A percentile compares a stretch with the other conserved stretches of the same genome.
phyloP scores from a whole-genome alignment of 1,284 basidiomycete species.

The Ustilago xerochloae region DNA sequence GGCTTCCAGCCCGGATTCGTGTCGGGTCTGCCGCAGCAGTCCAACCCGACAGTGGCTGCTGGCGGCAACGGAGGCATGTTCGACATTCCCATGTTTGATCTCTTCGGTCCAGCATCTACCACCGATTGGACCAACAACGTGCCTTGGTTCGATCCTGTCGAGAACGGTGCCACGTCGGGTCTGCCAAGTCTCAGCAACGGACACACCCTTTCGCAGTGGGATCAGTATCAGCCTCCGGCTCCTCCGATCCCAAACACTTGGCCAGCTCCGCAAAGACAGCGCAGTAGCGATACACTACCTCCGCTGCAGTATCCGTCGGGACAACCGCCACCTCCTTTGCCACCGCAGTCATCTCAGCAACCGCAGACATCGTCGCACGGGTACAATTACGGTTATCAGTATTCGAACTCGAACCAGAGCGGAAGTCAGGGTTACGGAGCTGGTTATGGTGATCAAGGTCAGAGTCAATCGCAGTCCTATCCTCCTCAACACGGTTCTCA shows the following conservation, averaged over 20 bases:
- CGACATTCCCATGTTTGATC: conserved; percentile 44
- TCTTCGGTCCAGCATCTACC: conserved; percentile 20
- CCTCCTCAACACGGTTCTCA: conserved; percentile 6
- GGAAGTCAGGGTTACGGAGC: too few relatives aligned
- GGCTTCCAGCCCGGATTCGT: conserved; percentile 18
- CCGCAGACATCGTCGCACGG: conserved; percentile 1
- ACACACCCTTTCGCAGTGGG: conserved; percentile 9
- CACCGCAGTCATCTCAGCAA: not conserved
- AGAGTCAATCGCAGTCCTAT: not conserved
- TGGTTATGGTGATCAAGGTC: conserved; percentile 6
- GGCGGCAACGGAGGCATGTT: conserved; percentile 39
- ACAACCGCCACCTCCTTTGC: conserved; percentile 4
- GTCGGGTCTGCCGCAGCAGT: conserved; percentile 16
- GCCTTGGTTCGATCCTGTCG: conserved; percentile 45
- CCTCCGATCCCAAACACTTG: conserved; percentile 11
- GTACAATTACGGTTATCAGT: conserved; percentile 14
- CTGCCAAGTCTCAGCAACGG: conserved; percentile 19
- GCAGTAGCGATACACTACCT: conserved; percentile 18
- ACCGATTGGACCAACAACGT: conserved; percentile 47
- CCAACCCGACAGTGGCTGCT: not conserved
- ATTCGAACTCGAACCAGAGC: not conserved
- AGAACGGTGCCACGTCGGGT: not conserved
- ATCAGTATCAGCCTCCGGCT: not conserved
- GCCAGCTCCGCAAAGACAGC: conserved; percentile 16
- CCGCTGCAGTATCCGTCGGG: conserved; percentile 18